A percentile compares a stretch with the other conserved stretches of the same genome.
Evolutionary conservation across 1,284 basidiomycete genomes (phyloP).

Genomic region (Grifola frondosa): DNA sequence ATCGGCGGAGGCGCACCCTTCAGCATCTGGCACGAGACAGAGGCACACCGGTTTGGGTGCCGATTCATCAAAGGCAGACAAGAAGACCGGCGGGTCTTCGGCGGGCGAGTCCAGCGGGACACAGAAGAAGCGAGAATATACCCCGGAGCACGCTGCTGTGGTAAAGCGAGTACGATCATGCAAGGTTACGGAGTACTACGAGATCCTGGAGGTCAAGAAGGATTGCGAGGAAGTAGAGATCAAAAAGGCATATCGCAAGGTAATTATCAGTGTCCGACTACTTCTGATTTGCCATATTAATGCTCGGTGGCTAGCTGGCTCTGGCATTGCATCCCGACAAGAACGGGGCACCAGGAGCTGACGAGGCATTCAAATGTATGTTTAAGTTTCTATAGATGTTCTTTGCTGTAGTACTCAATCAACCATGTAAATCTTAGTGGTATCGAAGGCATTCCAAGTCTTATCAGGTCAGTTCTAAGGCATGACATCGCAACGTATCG

Average conservation of each 20-base stretch:
- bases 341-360: slow-evolving; percentile 96
- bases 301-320: slow-evolving; percentile 62
- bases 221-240: slow-evolving; percentile 88
- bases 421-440: slow-evolving; percentile 63
- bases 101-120: slow-evolving; percentile 42
- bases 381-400: slow-evolving; percentile 20
- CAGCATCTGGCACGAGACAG: slow-evolving; percentile 62
- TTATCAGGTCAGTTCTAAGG: slow-evolving; percentile 61
- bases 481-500: too few relatives aligned
- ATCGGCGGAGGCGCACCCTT: slow-evolving; percentile 65
- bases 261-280: slow-evolving; percentile 34
- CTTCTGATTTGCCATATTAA: slow-evolving; percentile 2
- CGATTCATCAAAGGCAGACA: slow-evolving; percentile 25
- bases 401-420: neutral
- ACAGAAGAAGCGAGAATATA: slow-evolving; percentile 82
- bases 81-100: slow-evolving; percentile 30
- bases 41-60: slow-evolving; percentile 55
- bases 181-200: slow-evolving; percentile 91
- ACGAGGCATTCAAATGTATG: slow-evolving; percentile 98
- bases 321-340: slow-evolving; percentile 96
- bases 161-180: slow-evolving; percentile 88
- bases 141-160: slow-evolving; percentile 79
- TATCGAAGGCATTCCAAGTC: slow-evolving; percentile 97
- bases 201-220: slow-evolving; percentile 84
- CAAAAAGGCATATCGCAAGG: slow-evolving; percentile 98